Conservation (phyloP, 2,329 filamentous ascomycete genomes). For the Alternaria tenuissima region DNA sequence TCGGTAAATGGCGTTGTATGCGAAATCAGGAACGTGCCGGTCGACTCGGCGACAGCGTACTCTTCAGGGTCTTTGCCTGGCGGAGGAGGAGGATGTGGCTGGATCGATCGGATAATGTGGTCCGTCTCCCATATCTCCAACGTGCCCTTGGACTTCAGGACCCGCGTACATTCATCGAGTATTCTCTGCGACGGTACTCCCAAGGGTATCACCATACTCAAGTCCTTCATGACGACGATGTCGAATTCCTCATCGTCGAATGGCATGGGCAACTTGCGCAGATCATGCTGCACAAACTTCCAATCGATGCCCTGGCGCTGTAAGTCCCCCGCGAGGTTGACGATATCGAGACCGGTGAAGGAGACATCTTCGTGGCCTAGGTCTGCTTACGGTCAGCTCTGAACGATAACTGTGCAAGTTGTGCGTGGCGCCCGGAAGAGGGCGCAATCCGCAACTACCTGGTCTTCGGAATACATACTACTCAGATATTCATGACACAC, state of each 20-base stretch:
- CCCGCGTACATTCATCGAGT: constrained; percentile 78
- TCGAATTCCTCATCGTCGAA: constrained; percentile 84
- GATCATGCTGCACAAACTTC: constrained; percentile 87
- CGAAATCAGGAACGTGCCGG: constrained; percentile 83
- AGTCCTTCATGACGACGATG: constrained; percentile 86
- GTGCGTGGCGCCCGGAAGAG: neutral
- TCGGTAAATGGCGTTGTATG: constrained; percentile 82
- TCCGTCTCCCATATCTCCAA: constrained; percentile 93
- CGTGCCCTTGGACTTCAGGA: constrained; percentile 79
- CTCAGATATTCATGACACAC: constrained; percentile 84
- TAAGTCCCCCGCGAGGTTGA: constrained; percentile 72
- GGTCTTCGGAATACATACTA: constrained; percentile 41
- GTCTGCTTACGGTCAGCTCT: constrained; percentile 8
- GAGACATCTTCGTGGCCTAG: constrained; percentile 73
- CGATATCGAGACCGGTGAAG: constrained; percentile 85
- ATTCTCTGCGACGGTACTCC: constrained; percentile 62
- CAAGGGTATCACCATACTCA: constrained; percentile 72
- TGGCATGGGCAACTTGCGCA: constrained; percentile 77
- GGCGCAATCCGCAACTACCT: neutral
- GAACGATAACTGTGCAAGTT: neutral
- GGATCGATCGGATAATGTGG: constrained; percentile 80
- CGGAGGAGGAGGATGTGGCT: constrained; percentile 75
- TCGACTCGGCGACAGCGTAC: constrained; percentile 68
- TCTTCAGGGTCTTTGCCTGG: constrained; percentile 67
- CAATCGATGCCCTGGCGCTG: constrained; percentile 80